phyloP scores from a whole-genome alignment of 2,329 filamentous ascomycete genomes.

The Nigrospora oryzae region DNA sequence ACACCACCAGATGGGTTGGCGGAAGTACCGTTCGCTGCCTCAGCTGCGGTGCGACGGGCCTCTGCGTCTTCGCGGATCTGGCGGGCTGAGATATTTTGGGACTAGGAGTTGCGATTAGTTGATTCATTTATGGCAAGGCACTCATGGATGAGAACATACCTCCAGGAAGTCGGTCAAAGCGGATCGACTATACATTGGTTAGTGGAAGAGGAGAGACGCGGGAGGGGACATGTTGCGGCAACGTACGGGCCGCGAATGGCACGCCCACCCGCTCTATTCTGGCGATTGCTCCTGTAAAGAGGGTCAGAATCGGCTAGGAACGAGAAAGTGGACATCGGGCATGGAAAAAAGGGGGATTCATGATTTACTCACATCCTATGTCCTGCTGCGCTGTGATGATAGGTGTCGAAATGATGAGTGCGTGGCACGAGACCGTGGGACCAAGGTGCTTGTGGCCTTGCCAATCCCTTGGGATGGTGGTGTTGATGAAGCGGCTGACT shows the following conservation, averaged over 20 bases:
- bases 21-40: constrained; percentile 4
- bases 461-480: too few relatives aligned
- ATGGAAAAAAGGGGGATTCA: too few relatives aligned
- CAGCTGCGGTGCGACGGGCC: constrained; percentile 11
- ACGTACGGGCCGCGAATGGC: constrained; percentile 17
- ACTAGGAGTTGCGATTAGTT: constrained; percentile 1
- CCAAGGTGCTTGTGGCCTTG: too few relatives aligned
- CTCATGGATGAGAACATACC: background rate
- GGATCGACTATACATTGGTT: constrained; percentile 8
- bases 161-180: constrained; percentile 20
- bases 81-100: constrained; percentile 18
- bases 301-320: constrained; percentile 2
- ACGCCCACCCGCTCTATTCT: constrained; percentile 3
- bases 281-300: constrained; percentile 8
- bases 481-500: too few relatives aligned
- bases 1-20: background rate
- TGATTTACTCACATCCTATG: too few relatives aligned
- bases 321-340: background rate
- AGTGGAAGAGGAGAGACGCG: background rate
- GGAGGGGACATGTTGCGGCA: too few relatives aligned
- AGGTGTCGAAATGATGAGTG: too few relatives aligned
- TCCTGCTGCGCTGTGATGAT: too few relatives aligned
- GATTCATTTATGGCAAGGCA: too few relatives aligned
- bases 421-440: too few relatives aligned
- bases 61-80: constrained; percentile 11